A percentile compares a stretch with the other conserved stretches of the same genome.
Evolutionary conservation across 345 rosid species (phyloP).

Genomic region (Kernera saxatilis): DNA sequence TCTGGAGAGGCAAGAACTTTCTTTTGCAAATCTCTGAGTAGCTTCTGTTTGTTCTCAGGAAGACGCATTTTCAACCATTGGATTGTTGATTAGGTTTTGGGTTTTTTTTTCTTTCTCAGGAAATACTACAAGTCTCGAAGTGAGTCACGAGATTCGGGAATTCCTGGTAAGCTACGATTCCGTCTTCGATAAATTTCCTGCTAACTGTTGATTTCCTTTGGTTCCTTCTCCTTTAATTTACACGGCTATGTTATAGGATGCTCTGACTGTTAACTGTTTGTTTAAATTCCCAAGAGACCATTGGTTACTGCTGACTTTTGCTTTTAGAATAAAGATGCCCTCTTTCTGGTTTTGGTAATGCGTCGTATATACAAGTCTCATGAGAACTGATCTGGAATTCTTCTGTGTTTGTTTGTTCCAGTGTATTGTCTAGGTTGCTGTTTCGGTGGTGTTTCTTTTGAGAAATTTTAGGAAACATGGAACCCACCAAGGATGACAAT

Average conservation of each 20-base stretch:
- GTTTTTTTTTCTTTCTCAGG: slow-evolving; percentile 10
- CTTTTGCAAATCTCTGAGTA: not conserved
- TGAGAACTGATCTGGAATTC: not conserved
- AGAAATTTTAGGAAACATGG: slow-evolving; percentile 45
- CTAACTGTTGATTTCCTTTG: not conserved
- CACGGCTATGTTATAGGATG: not conserved
- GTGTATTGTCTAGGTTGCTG: not conserved
- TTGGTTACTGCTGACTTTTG: not conserved
- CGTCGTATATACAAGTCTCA: not conserved
- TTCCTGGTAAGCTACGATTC: not conserved
- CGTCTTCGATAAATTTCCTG: not conserved
- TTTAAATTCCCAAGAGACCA: slow-evolving; percentile 12
- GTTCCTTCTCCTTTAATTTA: not conserved
- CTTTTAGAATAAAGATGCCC: not conserved
- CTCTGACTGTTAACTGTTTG: slow-evolving; percentile 11
- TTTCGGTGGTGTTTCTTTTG: not conserved
- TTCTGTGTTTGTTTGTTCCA: not conserved
- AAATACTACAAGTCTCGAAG: not conserved
- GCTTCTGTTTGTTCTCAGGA: slow-evolving; percentile 5
- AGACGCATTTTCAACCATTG: not conserved
- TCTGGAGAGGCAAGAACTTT: not conserved
- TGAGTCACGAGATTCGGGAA: slow-evolving; percentile 3
- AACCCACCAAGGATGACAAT: slow-evolving; percentile 47
- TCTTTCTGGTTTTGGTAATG: not conserved
- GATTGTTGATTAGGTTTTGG: slow-evolving; percentile 17